Percentiles rank a stretch among this genome's conserved stretches.
Conservation (phyloP, 2,329 filamentous ascomycete species). For the Akanthomyces dipterigenus region DNA sequence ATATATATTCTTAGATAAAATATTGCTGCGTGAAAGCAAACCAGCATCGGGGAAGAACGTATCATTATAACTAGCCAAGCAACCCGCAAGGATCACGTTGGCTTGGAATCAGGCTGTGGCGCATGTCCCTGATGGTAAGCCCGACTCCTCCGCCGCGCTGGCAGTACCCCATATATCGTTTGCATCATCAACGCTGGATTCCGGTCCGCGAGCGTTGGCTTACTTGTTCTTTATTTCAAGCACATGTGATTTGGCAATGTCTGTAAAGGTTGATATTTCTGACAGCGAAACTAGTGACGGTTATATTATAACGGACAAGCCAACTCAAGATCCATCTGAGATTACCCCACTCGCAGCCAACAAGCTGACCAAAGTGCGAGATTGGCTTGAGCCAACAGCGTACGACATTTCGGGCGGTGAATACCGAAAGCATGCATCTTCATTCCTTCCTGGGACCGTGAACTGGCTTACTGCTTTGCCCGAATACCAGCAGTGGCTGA, state of each 20-base stretch:
- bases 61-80: not conserved
- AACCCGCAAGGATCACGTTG: not conserved
- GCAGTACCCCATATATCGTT: not conserved
- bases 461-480: constrained; percentile 15
- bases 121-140: not conserved
- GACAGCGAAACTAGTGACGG: constrained; percentile 3
- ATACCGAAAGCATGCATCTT: constrained; percentile 20
- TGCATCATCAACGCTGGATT: not conserved
- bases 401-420: constrained; percentile 22
- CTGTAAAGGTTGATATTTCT: not conserved
- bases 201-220: not conserved
- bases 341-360: not conserved
- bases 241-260: not conserved
- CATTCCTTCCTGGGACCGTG: constrained; percentile 18
- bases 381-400: constrained; percentile 25
- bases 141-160: not conserved
- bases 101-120: not conserved
- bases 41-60: too few species aligned
- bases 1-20: too few species aligned
- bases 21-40: not conserved
- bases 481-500: constrained; percentile 17
- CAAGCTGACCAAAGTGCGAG: constrained; percentile 16
- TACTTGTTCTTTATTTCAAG: not conserved
- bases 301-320: not conserved
- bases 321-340: not conserved